Base-by-base conservation (phyloP, 1,139 yeast genomes). In the Ogataea hybrid region DNA sequence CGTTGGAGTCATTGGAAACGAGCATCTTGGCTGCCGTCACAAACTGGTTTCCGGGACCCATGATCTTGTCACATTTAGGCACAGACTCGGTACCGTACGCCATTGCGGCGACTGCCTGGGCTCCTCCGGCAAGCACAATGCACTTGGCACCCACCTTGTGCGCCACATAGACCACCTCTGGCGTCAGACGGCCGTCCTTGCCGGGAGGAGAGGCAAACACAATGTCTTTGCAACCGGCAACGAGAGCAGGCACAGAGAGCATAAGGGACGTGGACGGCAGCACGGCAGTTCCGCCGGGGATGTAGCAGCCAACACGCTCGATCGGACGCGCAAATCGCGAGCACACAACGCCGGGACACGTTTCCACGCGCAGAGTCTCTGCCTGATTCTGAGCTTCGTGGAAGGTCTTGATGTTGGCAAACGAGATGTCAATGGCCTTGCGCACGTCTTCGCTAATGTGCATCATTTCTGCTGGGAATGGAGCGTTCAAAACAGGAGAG, bases 11-110 rank as follows among this genome's bases (percentile, higher is more conserved):
- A 61, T 94, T 94, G 57, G 90, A 94, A 35, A 94, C 95, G 62
- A 85, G 72, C 98, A 94, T 94, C 71, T 92, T 92, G 32, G 98
- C 99, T 39, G 98, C 98, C 20, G 99, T 92, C 43, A 92, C 99
- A 63, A 94, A 92, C 69, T 92, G 99, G 68, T 92, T 92, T 47
- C 98, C 99, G 17, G 99, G 99, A 40, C 99, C 99, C 65, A 92
- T 75, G 49, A 92, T 90, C 73, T 92, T 92, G 68, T 92, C 97
- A 62, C 94, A 94, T 67, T 94, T 92, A 45, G 95, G 85, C 35
- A 92, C 84, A 29, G 85, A 69, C 56, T 87, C 88, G 7, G 98
- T 94, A 61, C 99, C 98, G 62, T 92, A 92, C 1, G 98, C 98
- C 95, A 92, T 77, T 3, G 99, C 95, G 32, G 97, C 95, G 42